Conservation (phyloP, 1,139 yeast species). For the Protomyces pachydermus region DNA sequence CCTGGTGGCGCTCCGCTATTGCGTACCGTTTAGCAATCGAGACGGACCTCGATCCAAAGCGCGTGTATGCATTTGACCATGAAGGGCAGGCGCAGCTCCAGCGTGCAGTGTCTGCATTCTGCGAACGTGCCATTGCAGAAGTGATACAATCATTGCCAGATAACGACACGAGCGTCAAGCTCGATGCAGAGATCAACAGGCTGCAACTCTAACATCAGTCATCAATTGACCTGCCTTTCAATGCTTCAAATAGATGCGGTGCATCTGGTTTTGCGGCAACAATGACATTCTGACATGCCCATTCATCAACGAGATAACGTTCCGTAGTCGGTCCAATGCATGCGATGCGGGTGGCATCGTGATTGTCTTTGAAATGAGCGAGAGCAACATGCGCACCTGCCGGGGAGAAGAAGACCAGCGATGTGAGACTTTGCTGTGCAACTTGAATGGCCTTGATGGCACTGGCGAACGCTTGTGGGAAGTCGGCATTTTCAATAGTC, state of each 20-base stretch:
- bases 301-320: conserved; percentile 51
- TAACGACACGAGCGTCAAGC: neutral
- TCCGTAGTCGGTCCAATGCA: conserved; percentile 93
- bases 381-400: conserved; percentile 72
- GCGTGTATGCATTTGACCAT: neutral
- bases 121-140: conserved; percentile 11
- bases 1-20: conserved; percentile 14
- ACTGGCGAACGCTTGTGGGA: conserved; percentile 5
- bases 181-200: neutral
- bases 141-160: neutral
- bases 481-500: conserved; percentile 9
- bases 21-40: conserved; percentile 1
- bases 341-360: conserved; percentile 52
- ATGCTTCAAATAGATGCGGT: neutral
- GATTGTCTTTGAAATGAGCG: conserved; percentile 33
- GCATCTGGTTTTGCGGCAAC: conserved; percentile 45
- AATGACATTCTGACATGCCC: conserved; percentile 51
- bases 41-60: neutral
- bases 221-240: neutral
- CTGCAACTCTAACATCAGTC: neutral
- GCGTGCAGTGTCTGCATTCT: conserved; percentile 1
- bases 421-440: conserved; percentile 38
- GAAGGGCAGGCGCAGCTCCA: conserved; percentile 2
- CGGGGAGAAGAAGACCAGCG: conserved; percentile 88
- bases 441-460: conserved; percentile 1